These are phyloP conservation scores for Mycena belliarum DNA, from an alignment of 768 basidiomycete species.

Conservation along the genomic window DNA sequence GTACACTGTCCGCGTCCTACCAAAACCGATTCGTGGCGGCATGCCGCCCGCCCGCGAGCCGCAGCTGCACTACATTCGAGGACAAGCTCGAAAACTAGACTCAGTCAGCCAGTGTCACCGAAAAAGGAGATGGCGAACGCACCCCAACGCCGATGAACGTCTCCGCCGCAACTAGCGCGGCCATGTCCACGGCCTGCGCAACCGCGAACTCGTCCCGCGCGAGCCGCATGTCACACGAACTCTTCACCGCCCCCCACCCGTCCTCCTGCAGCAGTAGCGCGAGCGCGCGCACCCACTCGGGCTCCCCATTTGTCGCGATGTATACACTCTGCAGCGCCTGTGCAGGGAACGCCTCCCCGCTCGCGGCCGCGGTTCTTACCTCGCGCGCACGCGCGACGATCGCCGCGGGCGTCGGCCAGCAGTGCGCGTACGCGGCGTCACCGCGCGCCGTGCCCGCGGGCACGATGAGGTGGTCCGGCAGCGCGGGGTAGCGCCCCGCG, in stretches of 20 bases:
- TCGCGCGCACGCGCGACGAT: not conserved
- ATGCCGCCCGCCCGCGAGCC: conserved; percentile 6
- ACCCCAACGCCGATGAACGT: conserved; percentile 14
- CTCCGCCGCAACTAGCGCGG: conserved; percentile 5
- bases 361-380: not conserved
- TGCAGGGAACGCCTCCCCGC: not conserved
- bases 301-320: conserved; percentile 10
- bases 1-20: no score
- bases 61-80: conserved; percentile 15
- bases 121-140: not conserved
- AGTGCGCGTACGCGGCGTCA: conserved; percentile 7
- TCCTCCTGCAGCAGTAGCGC: not conserved
- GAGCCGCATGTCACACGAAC: conserved; percentile 5
- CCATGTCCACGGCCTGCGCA: conserved; percentile 17
- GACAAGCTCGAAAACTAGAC: conserved; percentile 11
- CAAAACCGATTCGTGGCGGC: conserved; percentile 7
- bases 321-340: not conserved
- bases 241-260: not conserved
- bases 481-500: not conserved
- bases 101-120: no score
- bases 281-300: not conserved
- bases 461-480: conserved; percentile 5
- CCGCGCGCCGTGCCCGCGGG: not conserved
- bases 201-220: conserved; percentile 9
- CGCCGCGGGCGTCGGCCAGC: not conserved